A percentile compares a stretch with the other conserved stretches of the same genome.
Evolutionary conservation across 2,329 filamentous ascomycete genomes (phyloP).

Genomic region (Fusarium sp.): DNA sequence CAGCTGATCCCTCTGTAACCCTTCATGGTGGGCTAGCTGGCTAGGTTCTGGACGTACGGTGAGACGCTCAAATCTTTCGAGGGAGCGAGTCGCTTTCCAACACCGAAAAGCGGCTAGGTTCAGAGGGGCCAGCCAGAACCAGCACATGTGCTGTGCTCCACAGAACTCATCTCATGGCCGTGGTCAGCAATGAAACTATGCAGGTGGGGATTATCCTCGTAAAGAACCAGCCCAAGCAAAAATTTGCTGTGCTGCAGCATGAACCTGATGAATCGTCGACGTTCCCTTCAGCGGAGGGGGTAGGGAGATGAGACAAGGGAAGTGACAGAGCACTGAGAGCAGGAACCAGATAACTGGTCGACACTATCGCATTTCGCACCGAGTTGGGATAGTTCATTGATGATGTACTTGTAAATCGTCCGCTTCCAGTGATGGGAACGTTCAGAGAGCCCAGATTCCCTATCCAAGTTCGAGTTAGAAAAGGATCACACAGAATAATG

Average conservation of each 20-base stretch:
- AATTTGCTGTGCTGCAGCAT: conserved; percentile 11
- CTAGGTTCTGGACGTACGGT: conserved; percentile 24
- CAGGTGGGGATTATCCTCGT: conserved; percentile 36
- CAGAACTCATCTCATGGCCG: conserved; percentile 23
- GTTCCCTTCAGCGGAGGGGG: conserved; percentile 16
- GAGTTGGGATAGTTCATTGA: conserved; percentile 10
- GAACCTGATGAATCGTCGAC: conserved; percentile 14
- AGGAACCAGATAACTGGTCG: conserved; percentile 6
- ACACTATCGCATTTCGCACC: conserved; percentile 15
- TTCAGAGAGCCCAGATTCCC: background rate
- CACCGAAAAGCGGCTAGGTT: conserved; percentile 1
- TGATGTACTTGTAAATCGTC: conserved; percentile 1
- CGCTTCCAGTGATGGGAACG: background rate
- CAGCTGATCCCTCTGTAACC: conserved; percentile 34
- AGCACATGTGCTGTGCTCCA: conserved; percentile 24
- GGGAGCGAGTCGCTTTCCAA: conserved; percentile 19
- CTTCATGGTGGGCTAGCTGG: conserved; percentile 31
- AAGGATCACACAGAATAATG: background rate
- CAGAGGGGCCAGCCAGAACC: conserved; percentile 2
- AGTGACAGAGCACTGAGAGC: conserved; percentile 8
- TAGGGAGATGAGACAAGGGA: conserved; percentile 25
- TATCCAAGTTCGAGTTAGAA: background rate
- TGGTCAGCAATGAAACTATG: conserved; percentile 40
- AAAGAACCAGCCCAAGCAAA: conserved; percentile 23
- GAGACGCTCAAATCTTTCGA: conserved; percentile 26